These are phyloP conservation scores for Pythium biforme DNA, from an alignment of 352 stramenopile genomes.

Conservation along the genomic window DNA sequence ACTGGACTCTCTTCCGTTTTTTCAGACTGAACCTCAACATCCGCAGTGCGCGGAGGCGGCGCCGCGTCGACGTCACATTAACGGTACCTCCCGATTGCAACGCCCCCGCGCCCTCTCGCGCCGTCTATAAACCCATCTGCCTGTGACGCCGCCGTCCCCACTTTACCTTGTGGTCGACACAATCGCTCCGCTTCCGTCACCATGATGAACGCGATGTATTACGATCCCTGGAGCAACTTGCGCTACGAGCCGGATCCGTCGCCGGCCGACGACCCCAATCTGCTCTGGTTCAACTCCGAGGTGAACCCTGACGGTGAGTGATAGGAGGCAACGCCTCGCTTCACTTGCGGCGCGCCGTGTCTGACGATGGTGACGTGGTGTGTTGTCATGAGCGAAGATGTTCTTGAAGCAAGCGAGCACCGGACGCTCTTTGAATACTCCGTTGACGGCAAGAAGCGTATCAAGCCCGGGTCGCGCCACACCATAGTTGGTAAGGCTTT, in stretches of 20 bases:
- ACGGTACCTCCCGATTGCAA: not conserved
- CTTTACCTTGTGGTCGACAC: too few relatives aligned
- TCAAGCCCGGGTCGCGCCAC: constrained; percentile 62
- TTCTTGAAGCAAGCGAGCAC: constrained; percentile 73
- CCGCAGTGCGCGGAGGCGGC: not conserved
- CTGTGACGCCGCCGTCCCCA: not conserved
- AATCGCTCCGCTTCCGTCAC: not conserved
- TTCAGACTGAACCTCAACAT: constrained; percentile 27
- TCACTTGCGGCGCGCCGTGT: not conserved
- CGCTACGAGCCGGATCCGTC: constrained; percentile 24
- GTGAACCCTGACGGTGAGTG: constrained; percentile 53
- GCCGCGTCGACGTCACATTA: not conserved
- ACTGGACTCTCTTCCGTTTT: constrained; percentile 4
- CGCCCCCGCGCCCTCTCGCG: not conserved
- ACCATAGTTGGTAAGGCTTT: constrained; percentile 52
- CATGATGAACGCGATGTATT: constrained; percentile 22
- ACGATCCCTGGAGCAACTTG: constrained; percentile 30
- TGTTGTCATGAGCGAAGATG: constrained; percentile 36
- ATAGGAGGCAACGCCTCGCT: not conserved
- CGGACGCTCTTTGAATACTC: constrained; percentile 71
- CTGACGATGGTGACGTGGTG: not conserved
- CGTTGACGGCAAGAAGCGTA: constrained; percentile 67
- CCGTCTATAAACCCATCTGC: not conserved
- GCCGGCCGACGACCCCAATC: constrained; percentile 22
- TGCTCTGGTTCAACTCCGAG: constrained; percentile 67